Evolutionary conservation across 306 rosid genomes (phyloP), one percentile per base, ranked within the genome.

Genomic region (Sicyos baderoa): DNA sequence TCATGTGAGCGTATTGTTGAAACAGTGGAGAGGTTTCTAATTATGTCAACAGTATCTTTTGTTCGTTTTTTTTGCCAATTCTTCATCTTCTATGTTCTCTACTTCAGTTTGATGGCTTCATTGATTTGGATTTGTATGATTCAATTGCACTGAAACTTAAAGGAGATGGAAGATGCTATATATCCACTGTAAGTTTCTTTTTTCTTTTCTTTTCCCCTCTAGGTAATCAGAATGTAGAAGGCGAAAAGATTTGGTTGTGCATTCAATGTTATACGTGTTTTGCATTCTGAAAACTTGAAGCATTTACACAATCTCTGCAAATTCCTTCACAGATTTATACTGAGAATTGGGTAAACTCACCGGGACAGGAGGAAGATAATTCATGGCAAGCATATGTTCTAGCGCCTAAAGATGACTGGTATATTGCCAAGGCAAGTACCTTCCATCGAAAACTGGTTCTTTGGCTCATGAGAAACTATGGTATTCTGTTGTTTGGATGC

Each of bases 271-370:
- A n/a, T n/a, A n/a, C n/a, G n/a, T n/a, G n/a, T n/a, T n/a, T n/a
- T n/a, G n/a, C n/a, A n/a, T n/a, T n/a, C n/a, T n/a, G n/a, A 18
- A 49, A 49, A 15, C 58, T 68, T 68, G 45, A 47, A 68, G 58
- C 35, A 68, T 51, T 68, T 32, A 8, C 18, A 11, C n/a, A 11
- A 22, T 22, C 7, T 27, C 48, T 45, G 22, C 15, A 59, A 59
- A 59, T 16, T 47, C 12, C 15, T 19, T 21, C 80, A 77, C 84
- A 91, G 96, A 87, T 91, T 55, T 91, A 91, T 72, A 89, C 97
- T 9, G 97, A 91, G 65, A 91, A 91, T 61, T 91, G 95, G 97
- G 96, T 91, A 47, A 91, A 91, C 70, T 88, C 95, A 65, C 97
- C 96, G 35, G 97, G 88, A 45, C 93, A 88, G 78, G 75, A 70